Percentiles rank a stretch among this genome's conserved stretches.
phyloP scores from a whole-genome alignment of 169 alveolate genomes.

The Theileria parva region DNA sequence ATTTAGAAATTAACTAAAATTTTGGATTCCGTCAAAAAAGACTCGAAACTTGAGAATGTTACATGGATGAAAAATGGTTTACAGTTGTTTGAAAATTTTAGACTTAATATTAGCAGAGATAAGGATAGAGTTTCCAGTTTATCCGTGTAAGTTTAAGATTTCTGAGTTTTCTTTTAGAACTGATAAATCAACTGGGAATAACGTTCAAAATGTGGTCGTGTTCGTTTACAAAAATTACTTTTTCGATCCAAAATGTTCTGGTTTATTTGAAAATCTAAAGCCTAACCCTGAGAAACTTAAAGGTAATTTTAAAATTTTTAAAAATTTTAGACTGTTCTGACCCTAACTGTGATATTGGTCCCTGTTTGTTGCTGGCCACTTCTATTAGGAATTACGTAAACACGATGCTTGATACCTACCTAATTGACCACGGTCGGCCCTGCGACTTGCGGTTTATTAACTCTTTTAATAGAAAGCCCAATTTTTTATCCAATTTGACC shows the following conservation, averaged over 20 bases:
- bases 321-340: not conserved
- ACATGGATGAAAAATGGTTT: conserved; percentile 14
- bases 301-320: not conserved
- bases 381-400: not conserved
- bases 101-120: not conserved
- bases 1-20: not conserved
- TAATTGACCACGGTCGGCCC: not conserved
- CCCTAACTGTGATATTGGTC: not conserved
- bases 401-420: not conserved
- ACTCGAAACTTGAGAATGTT: not conserved
- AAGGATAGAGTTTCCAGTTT: not conserved
- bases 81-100: not conserved
- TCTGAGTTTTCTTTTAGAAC: not conserved
- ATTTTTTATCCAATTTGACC: not conserved
- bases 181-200: not conserved
- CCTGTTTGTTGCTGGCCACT: not conserved
- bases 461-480: not conserved
- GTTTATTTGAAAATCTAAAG: not conserved
- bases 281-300: not conserved
- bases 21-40: conserved; percentile 5
- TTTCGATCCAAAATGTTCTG: not conserved
- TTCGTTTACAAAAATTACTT: not conserved
- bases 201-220: not conserved
- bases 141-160: not conserved
- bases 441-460: not conserved